phyloP scores from a whole-genome alignment of 75 land plant genomes.

The Picea glauca region DNA sequence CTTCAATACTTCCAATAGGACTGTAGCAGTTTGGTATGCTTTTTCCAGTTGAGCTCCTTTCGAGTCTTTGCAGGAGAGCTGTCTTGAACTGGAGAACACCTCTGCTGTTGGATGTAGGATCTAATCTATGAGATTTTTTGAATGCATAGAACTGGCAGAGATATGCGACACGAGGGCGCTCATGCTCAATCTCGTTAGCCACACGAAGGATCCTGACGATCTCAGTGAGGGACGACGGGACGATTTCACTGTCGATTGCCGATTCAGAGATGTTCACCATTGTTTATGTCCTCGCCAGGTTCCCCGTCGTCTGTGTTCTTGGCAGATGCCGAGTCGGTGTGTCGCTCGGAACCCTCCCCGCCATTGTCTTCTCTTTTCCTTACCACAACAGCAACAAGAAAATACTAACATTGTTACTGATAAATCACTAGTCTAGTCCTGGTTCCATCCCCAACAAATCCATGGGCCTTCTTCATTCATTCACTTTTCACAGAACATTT shows the following conservation, averaged over 20 bases:
- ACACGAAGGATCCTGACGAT: slow-evolving; percentile 92
- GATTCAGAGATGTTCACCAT: too few relatives aligned
- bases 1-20: slow-evolving; percentile 74
- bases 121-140: slow-evolving; percentile 82
- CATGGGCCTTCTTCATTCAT: too few relatives aligned
- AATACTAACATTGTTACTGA: too few relatives aligned
- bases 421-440: too few relatives aligned
- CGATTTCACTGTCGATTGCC: slow-evolving; percentile 73
- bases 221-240: slow-evolving; percentile 68
- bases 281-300: slow-evolving; percentile 23
- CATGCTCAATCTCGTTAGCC: slow-evolving; percentile 73
- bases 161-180: slow-evolving; percentile 81
- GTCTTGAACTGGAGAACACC: slow-evolving; percentile 96
- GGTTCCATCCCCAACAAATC: too few relatives aligned
- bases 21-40: slow-evolving; percentile 63
- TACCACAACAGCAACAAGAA: too few relatives aligned
- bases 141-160: slow-evolving; percentile 96
- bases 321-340: slow-evolving; percentile 5
- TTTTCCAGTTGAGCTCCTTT: slow-evolving; percentile 44
- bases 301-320: slow-evolving; percentile 13
- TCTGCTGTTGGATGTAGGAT: slow-evolving; percentile 76
- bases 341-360: slow-evolving; percentile 34
- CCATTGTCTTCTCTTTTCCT: not conserved
- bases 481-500: too few relatives aligned
- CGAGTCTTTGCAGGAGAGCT: slow-evolving; percentile 66